Percentiles rank a stretch among this genome's conserved stretches.
These are phyloP conservation scores for Nematocida sp. DNA, from an alignment of 371 early-diverging fungal genomes.

Conservation along the genomic window DNA sequence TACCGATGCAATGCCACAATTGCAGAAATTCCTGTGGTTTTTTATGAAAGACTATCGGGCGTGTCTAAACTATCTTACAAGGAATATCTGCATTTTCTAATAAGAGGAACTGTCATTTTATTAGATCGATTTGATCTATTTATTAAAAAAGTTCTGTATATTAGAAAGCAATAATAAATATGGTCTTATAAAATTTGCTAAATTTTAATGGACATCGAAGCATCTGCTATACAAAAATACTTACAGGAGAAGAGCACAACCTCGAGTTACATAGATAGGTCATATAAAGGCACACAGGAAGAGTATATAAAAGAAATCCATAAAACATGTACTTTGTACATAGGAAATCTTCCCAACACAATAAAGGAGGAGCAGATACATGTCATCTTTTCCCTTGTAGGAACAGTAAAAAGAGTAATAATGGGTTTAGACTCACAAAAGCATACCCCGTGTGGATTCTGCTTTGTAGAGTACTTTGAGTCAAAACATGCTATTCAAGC, in stretches of 20 bases:
- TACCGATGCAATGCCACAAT: conserved; percentile 78
- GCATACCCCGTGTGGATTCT: conserved; percentile 92
- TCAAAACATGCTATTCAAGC: not conserved
- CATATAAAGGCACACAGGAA: conserved; percentile 66
- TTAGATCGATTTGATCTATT: not conserved
- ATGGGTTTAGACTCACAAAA: conserved; percentile 88
- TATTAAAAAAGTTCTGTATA: not conserved
- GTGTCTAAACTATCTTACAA: conserved; percentile 54
- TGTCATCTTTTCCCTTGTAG: conserved; percentile 72
- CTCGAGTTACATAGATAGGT: conserved; percentile 55
- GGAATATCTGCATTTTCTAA: conserved; percentile 44
- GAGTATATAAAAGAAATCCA: conserved; percentile 60
- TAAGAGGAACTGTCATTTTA: conserved; percentile 13
- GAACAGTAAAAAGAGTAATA: conserved; percentile 85
- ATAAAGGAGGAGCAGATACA: conserved; percentile 74
- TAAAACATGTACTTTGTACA: conserved; percentile 74
- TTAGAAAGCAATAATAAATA: not conserved
- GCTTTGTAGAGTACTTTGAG: conserved; percentile 69
- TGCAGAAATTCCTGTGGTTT: conserved; percentile 70
- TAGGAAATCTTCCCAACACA: conserved; percentile 81
- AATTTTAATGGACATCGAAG: conserved; percentile 33
- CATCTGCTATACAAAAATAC: conserved; percentile 17
- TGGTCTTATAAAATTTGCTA: not conserved
- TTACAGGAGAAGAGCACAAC: conserved; percentile 12
- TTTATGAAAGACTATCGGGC: conserved; percentile 63